These are phyloP conservation scores for Calonectria pseudoreteaudii DNA, from an alignment of 2,329 filamentous ascomycete species.

Conservation along the genomic window DNA sequence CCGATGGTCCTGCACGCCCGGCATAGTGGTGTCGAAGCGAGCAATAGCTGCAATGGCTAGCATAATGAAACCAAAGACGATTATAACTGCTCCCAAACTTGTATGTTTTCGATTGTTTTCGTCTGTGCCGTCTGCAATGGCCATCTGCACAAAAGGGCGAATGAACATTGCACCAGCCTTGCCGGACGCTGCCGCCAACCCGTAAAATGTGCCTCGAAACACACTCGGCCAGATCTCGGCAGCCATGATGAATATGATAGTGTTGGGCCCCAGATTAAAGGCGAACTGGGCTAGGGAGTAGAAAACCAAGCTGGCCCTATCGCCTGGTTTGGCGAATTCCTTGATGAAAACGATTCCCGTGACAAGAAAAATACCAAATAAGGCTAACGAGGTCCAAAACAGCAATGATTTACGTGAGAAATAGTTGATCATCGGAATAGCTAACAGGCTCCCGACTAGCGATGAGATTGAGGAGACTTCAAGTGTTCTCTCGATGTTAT, in stretches of 20 bases:
- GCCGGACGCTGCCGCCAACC: constrained; percentile 44
- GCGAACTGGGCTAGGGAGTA: constrained; percentile 31
- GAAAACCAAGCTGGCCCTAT: not conserved
- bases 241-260: constrained; percentile 45
- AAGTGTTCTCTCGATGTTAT: not conserved
- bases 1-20: not conserved
- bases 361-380: constrained; percentile 5
- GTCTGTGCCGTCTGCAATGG: not conserved
- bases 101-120: not conserved
- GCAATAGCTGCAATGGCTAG: not conserved
- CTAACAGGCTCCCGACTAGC: not conserved
- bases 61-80: not conserved
- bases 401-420: constrained; percentile 1
- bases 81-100: not conserved
- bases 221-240: constrained; percentile 48
- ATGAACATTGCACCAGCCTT: constrained; percentile 46
- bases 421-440: constrained; percentile 5
- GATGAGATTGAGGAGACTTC: constrained; percentile 13
- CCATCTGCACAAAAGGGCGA: constrained; percentile 17
- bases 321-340: not conserved
- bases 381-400: not conserved
- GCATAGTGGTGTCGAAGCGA: not conserved
- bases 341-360: not conserved
- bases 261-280: constrained; percentile 46
- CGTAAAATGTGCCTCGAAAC: constrained; percentile 47